Base-by-base conservation (phyloP, 2,329 filamentous ascomycete species). In the Pseudocercospora fuligena region DNA sequence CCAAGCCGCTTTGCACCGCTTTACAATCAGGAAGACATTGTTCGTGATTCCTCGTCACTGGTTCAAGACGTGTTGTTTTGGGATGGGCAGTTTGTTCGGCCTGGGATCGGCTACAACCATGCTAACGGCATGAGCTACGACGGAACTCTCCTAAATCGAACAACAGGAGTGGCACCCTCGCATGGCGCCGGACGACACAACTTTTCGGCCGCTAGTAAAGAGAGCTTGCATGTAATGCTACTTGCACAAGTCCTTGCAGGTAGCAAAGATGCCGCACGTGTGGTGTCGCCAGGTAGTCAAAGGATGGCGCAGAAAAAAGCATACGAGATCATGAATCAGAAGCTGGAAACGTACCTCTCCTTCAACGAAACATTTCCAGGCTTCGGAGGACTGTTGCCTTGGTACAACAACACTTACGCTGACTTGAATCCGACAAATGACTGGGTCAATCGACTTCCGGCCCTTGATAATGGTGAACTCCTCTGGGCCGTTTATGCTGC, bases 21-120 rank as follows among this genome's bases (percentile, higher is more conserved):
- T 14, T 75, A 70, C 66, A 68, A 63, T 27, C 68, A 73, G n/a
- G 31, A 70, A 2, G 70, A 78, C 8, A 71, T 79, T 6, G 67
- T 81, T 4, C 60, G 70, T 12, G 66, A 74, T 6, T 69, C 78
- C 0, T 69, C 75, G 9, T 70, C 73, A 1, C 81, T 82, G 29
- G 73, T 77, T 27, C 76, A 74, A 68, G 76, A 81, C 58, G 66
- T 82, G 16, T 66, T 82, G 14, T 81, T 79, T 68, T 82, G 80
- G 80, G 81, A 83, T 66, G 81, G 79, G n/a, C 76, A 80, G 25
- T 82, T 82, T 36, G 80, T 82, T 60, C 78, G 80, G 58, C 77
- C 82, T 59, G 75, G 79, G 23, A 74, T 82, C 2, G 74, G 77
- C 9, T 82, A 81, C 69, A 82, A 82, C 63, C 66, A 72, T 2